Base-by-base conservation (phyloP, 768 basidiomycete species). In the Boletus barrowsii region DNA sequence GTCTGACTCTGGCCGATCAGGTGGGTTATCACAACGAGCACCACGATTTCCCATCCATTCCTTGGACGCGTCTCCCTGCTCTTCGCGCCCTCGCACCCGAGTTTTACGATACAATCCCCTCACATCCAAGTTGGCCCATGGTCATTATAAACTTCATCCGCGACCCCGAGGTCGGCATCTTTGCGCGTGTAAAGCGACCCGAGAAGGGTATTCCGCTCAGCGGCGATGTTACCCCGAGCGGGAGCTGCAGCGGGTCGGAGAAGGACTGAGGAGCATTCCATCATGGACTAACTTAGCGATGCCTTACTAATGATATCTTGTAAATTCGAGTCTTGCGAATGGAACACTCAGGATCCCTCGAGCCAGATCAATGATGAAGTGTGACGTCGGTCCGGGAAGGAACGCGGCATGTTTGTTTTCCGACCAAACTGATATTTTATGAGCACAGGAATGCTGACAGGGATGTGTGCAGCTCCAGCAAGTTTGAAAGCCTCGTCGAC, bases 21-120 rank as follows among this genome's bases (percentile, higher is more conserved):
- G 92, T 98, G 61, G 97, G 97, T 37, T 98, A 98, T 68, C 97
- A 99, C 70, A 98, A 99, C 71, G 97, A 98, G 65, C 97, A 99
- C 72, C 97, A 99, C 73, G 97, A 99, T 73, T 98, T 99, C 73
- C 95, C 97, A 9, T 93, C 93, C 13, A 73, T 99, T 1, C 82
- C 97, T 1, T 99, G 97, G 97, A 98, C 95, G 17, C 84, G 90
- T 22, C 80, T 98, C 0, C 91, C 94, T 2, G 81, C 82, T 6
- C 83, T 99, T 20, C 84, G 86, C 30, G 79, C 79, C 3, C 79
- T 97, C 29, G 96, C 94, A 8, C 88, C 87, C 4, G 96, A 98
- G 70, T 94, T 88, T 68, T 99, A 99, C 73, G 90, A 93, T 60
- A 81, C 75, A 5, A 78, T 98, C 24, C 93, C 95, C 0, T 80